Evolutionary conservation across 2,329 filamentous ascomycete genomes (phyloP).

Genomic region (Polychaeton citri): DNA sequence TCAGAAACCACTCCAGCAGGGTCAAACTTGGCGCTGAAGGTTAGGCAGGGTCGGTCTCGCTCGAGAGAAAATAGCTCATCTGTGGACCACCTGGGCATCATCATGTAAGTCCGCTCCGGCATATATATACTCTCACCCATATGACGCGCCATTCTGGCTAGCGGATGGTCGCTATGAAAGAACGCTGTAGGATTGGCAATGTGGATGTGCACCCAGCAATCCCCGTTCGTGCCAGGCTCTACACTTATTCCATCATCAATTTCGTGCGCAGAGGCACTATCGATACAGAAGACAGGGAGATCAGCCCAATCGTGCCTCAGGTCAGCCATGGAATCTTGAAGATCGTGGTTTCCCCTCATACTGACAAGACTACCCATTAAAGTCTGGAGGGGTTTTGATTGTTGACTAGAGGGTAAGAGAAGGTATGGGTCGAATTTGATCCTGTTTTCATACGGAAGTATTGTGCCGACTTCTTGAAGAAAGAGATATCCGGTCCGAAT

Average conservation of each 20-base stretch:
- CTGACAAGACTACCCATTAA: conserved; percentile 21
- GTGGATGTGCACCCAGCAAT: conserved; percentile 60
- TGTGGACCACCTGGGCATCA: conserved; percentile 40
- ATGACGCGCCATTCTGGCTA: conserved; percentile 49
- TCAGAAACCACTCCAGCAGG: conserved; percentile 40
- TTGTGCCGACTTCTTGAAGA: conserved; percentile 60
- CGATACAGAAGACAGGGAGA: conserved; percentile 59
- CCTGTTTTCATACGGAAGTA: conserved; percentile 57
- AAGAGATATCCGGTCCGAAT: conserved; percentile 47
- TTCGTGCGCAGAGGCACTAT: conserved; percentile 50
- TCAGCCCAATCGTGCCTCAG: conserved; percentile 47
- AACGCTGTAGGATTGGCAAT: conserved; percentile 66
- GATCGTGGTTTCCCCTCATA: conserved; percentile 20
- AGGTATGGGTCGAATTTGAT: conserved; percentile 46
- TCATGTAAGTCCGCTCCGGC: conserved; percentile 42
- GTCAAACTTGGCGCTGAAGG: conserved; percentile 46
- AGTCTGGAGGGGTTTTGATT: conserved; percentile 30
- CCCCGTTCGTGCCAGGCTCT: conserved; percentile 31
- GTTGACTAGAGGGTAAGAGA: conserved; percentile 35
- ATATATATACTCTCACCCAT: conserved; percentile 44
- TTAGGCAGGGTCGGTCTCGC: conserved; percentile 42
- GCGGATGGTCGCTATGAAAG: conserved; percentile 44
- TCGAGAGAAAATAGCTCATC: conserved; percentile 41
- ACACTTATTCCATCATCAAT: conserved; percentile 72
- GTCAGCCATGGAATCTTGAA: conserved; percentile 41